Evolutionary conservation across 2,329 filamentous ascomycete genomes (phyloP).

Genomic region (Sporothrix variecibatus): DNA sequence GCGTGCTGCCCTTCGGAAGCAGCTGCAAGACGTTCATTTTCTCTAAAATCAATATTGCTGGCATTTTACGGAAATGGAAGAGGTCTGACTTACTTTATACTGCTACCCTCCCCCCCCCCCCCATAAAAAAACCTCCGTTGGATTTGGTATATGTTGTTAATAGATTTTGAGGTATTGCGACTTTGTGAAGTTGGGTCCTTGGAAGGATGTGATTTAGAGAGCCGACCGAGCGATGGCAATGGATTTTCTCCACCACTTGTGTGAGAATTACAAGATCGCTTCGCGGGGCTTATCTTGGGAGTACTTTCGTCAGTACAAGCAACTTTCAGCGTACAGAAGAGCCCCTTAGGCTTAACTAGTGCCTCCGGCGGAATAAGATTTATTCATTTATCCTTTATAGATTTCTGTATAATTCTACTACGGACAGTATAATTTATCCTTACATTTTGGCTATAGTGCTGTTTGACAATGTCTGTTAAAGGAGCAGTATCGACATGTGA

Average conservation of each 20-base stretch:
- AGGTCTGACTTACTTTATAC: slow-evolving; percentile 25
- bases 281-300: slow-evolving; percentile 25
- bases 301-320: slow-evolving; percentile 29
- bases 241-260: slow-evolving; percentile 27
- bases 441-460: too few species aligned
- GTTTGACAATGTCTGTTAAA: too few species aligned
- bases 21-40: slow-evolving; percentile 31
- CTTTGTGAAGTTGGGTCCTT: slow-evolving; percentile 25
- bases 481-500: too few species aligned
- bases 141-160: slow-evolving; percentile 24
- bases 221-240: slow-evolving; percentile 28
- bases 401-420: too few species aligned
- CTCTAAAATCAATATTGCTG: slow-evolving; percentile 33
- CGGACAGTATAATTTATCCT: too few species aligned
- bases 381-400: too few species aligned
- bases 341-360: too few species aligned
- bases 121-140: not conserved
- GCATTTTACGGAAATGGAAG: slow-evolving; percentile 33
- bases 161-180: slow-evolving; percentile 28
- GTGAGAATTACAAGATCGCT: slow-evolving; percentile 28
- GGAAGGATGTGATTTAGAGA: slow-evolving; percentile 26
- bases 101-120: not conserved
- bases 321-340: too few species aligned
- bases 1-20: slow-evolving; percentile 29
- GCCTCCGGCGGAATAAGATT: too few species aligned